Conservation (phyloP, 306 rosid species). For the Albizia julibrissin region DNA sequence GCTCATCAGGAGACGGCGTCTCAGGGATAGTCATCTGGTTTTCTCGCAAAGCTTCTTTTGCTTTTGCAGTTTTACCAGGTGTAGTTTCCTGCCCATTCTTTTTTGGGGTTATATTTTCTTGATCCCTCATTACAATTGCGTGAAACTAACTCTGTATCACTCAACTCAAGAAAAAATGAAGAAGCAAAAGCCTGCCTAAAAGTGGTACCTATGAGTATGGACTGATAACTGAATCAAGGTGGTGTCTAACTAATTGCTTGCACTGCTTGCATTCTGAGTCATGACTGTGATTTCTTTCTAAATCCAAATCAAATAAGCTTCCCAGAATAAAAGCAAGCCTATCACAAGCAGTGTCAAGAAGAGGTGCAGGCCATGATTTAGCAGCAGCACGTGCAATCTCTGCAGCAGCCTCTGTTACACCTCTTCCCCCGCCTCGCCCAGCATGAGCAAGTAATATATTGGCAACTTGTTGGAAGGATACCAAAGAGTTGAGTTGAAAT, state of each 20-base stretch:
- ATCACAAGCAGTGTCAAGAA: conserved; percentile 82
- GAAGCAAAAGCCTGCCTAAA: conserved; percentile 55
- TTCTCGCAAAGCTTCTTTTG: conserved; percentile 66
- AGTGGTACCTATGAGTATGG: conserved; percentile 83
- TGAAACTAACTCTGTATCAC: conserved; percentile 56
- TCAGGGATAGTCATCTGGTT: conserved; percentile 86
- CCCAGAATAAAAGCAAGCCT: conserved; percentile 88
- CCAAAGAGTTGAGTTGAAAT: conserved; percentile 28
- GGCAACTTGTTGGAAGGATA: conserved; percentile 68
- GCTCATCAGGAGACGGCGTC: conserved; percentile 62
- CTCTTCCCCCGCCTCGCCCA: conserved; percentile 88
- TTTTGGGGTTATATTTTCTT: conserved; percentile 87
- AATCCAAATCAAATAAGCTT: conserved; percentile 86
- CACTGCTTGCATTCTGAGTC: conserved; percentile 80
- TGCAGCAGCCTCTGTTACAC: conserved; percentile 92
- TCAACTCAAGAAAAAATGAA: conserved; percentile 64
- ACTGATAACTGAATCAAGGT: conserved; percentile 92
- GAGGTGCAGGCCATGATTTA: conserved; percentile 96
- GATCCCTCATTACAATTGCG: conserved; percentile 54
- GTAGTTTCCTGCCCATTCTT: conserved; percentile 65
- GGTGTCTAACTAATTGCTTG: conserved; percentile 89
- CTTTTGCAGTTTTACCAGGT: conserved; percentile 70
- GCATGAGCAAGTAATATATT: conserved; percentile 96
- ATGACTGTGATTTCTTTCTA: conserved; percentile 63
- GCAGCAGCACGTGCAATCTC: conserved; percentile 99